These are phyloP conservation scores for Entomortierella beljakovae DNA, from an alignment of 192 early-diverging fungal species.

Conservation along the genomic window DNA sequence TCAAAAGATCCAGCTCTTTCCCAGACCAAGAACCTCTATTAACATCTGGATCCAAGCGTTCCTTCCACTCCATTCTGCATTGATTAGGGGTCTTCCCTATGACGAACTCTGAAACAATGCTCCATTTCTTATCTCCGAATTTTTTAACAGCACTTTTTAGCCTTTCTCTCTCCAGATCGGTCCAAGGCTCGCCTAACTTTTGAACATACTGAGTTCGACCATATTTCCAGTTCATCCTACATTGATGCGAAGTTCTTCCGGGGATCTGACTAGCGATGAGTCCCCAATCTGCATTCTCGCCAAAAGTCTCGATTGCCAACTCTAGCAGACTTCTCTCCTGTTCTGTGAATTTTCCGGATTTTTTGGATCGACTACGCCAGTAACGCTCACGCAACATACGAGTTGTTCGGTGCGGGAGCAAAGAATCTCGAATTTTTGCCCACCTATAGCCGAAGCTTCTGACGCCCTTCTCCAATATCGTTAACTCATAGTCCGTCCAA, in stretches of 20 bases:
- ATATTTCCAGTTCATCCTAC: constrained; percentile 40
- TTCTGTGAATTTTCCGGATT: constrained; percentile 28
- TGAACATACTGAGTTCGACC: constrained; percentile 27
- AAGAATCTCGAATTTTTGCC: constrained; percentile 19
- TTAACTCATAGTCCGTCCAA: constrained; percentile 40
- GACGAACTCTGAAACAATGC: constrained; percentile 33
- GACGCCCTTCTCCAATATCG: constrained; percentile 23
- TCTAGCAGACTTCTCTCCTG: constrained; percentile 31
- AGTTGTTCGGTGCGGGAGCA: constrained; percentile 33
- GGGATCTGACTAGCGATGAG: constrained; percentile 40
- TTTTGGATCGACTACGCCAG: constrained; percentile 32
- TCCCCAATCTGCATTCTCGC: constrained; percentile 34
- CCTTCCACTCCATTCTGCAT: constrained; percentile 31
- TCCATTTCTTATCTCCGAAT: constrained; percentile 35
- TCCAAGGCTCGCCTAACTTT: constrained; percentile 45
- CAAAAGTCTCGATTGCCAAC: constrained; percentile 33
- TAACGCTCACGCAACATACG: constrained; percentile 39
- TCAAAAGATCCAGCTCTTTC: constrained; percentile 24
- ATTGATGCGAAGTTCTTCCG: constrained; percentile 36
- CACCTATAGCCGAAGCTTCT: constrained; percentile 21
- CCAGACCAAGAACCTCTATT: constrained; percentile 19
- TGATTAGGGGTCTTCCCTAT: constrained; percentile 38
- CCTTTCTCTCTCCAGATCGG: constrained; percentile 17
- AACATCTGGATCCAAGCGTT: constrained; percentile 20
- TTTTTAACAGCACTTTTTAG: constrained; percentile 25